phyloP scores from a whole-genome alignment of 805 yeast species.

The Lipomyces starkeyi region DNA sequence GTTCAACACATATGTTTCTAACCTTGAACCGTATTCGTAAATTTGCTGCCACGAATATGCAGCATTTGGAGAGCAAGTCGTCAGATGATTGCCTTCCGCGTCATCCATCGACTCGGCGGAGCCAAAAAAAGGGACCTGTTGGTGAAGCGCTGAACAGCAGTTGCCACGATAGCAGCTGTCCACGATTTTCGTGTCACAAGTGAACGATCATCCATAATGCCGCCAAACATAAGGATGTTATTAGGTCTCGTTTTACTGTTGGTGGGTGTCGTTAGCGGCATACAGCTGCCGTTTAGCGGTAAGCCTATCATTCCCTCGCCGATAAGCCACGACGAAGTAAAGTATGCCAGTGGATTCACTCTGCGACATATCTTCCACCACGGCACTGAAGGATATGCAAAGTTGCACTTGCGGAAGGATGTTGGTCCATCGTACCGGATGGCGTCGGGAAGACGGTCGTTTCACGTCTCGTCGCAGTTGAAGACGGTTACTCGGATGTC shows the following conservation, averaged over 20 bases:
- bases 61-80: neutral
- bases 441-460: constrained; percentile 8
- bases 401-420: constrained; percentile 32
- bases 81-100: neutral
- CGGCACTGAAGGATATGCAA: constrained; percentile 30
- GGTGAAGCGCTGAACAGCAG: neutral
- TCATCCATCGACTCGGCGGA: too few relatives aligned
- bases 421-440: constrained; percentile 22
- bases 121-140: neutral
- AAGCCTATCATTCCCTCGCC: constrained; percentile 13
- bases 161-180: neutral
- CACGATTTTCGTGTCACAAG: neutral
- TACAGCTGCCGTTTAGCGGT: constrained; percentile 32
- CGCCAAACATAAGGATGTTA: neutral
- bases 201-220: too few relatives aligned
- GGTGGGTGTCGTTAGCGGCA: constrained; percentile 12
- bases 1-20: neutral
- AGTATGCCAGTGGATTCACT: constrained; percentile 33
- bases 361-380: constrained; percentile 37
- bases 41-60: neutral
- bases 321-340: constrained; percentile 3
- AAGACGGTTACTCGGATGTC: constrained; percentile 47
- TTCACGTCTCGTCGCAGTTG: constrained; percentile 17
- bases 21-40: neutral
- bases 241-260: neutral